These are phyloP conservation scores for Hypoxylon rubiginosum DNA, from an alignment of 2,329 filamentous ascomycete genomes.

Conservation along the genomic window DNA sequence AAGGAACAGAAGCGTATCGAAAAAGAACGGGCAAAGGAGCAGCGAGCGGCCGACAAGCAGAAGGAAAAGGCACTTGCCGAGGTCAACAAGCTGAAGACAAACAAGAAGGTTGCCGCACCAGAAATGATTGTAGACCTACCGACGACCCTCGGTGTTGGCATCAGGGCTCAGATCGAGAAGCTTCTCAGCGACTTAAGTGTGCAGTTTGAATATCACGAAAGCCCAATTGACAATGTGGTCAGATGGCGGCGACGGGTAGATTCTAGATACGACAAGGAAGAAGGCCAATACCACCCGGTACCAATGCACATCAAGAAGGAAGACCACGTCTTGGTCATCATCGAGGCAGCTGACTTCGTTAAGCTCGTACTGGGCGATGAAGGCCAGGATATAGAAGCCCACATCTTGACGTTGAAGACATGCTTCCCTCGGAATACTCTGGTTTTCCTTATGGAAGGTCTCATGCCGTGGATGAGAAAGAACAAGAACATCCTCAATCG, in stretches of 20 bases:
- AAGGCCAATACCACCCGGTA: slow-evolving; percentile 75
- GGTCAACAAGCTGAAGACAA: slow-evolving; percentile 78
- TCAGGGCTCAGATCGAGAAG: slow-evolving; percentile 61
- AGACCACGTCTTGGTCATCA: slow-evolving; percentile 71
- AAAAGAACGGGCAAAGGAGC: slow-evolving; percentile 71
- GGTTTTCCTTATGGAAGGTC: slow-evolving; percentile 80
- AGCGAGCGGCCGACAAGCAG: slow-evolving; percentile 73
- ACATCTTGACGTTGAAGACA: slow-evolving; percentile 68
- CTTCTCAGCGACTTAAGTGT: slow-evolving; percentile 67
- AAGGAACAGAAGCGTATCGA: slow-evolving; percentile 69
- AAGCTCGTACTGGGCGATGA: slow-evolving; percentile 65
- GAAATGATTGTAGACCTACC: slow-evolving; percentile 86
- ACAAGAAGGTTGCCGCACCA: slow-evolving; percentile 78
- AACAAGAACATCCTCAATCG: slow-evolving; percentile 76
- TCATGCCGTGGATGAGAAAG: slow-evolving; percentile 75
- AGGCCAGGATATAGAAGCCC: slow-evolving; percentile 66
- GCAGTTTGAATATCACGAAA: slow-evolving; percentile 60
- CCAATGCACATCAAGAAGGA: slow-evolving; percentile 66
- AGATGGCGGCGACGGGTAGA: slow-evolving; percentile 78
- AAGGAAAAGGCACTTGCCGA: slow-evolving; percentile 75
- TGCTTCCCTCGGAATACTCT: slow-evolving; percentile 67
- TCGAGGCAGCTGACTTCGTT: slow-evolving; percentile 76
- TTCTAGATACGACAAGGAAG: slow-evolving; percentile 71
- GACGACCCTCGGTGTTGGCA: slow-evolving; percentile 63
- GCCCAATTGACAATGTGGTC: slow-evolving; percentile 66